Base-by-base conservation (phyloP, 2,329 filamentous ascomycete genomes). In the Penicillium oxalicum region DNA sequence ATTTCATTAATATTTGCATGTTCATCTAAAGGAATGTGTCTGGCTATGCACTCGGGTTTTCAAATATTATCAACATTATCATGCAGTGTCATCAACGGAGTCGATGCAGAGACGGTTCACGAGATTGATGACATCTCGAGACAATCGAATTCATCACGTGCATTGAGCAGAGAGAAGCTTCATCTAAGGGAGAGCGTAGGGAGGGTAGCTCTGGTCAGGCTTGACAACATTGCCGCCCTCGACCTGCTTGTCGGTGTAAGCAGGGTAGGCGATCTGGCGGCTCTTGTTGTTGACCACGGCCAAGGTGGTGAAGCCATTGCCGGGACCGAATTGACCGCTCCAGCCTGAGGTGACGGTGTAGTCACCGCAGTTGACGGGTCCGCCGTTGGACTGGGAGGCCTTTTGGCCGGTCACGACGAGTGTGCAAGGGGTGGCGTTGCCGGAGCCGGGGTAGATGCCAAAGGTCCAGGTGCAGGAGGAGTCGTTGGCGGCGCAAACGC, bases 281-380 rank as follows among this genome's bases (percentile, higher is more conserved):
- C 71, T 66, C 41, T 64, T 65, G 53, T 69, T 65, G 64, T 78
- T 67, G 40, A 74, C 70, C 45, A 81, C 73, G 18, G 74, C 69
- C 27, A 81, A 65, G 24, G 75, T 78, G 25, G 77, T 80, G 70
- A 80, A 81, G 55, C 76, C 78, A 26, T 75, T 67, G 52, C 63
- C 73, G 9, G 65, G 49, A 43, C 77, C 79, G 54, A 81, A 81
- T 58, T 79, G 73, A 60, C 71, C 77, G 62, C 73, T 77, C 78
- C 78, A 81, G 67, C 76, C 75, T 2, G 74, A 74, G 44, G 74
- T 76, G 60, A 81, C 57, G 53, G 70, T 76, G 70, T 71, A 81
- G 49, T 59, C 60, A 35, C 77, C 78, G 68, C 76, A 81, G 43
- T 55, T 67, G 49, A 61, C 54, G 39, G 72, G 68, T 13, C 69